Conservation (phyloP, 495 filamentous ascomycete species). For the Cetradonia linearis region DNA sequence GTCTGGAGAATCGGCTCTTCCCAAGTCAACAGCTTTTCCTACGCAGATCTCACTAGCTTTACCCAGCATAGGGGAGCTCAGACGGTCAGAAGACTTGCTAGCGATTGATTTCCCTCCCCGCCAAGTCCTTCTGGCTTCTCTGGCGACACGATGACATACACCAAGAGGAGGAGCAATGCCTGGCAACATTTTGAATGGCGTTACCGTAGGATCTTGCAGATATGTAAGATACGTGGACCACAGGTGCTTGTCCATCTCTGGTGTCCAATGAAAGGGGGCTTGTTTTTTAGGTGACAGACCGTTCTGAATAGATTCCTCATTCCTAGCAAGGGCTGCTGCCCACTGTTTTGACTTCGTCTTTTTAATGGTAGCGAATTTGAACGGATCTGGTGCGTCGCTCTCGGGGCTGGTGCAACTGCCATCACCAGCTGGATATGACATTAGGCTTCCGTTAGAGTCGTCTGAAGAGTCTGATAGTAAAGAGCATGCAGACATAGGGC, state of each 20-base stretch:
- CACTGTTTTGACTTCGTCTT: conserved; percentile 35
- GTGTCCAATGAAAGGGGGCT: conserved; percentile 50
- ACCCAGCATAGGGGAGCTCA: conserved; percentile 8
- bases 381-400: conserved; percentile 48
- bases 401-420: conserved; percentile 63
- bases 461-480: conserved; percentile 58
- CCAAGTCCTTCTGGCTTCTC: conserved; percentile 80
- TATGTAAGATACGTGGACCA: conserved; percentile 88
- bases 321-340: conserved; percentile 30
- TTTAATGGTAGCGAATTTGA: conserved; percentile 35
- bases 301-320: conserved; percentile 14
- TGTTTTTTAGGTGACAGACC: conserved; percentile 8
- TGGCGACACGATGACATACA: conserved; percentile 77
- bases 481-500: conserved; percentile 51
- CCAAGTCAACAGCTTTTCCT: not conserved
- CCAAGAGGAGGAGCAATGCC: conserved; percentile 80
- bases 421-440: conserved; percentile 53
- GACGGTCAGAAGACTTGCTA: conserved; percentile 15
- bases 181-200: conserved; percentile 84
- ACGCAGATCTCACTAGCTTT: not conserved
- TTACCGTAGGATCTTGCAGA: conserved; percentile 82
- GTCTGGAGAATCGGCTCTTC: conserved; percentile 28
- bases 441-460: conserved; percentile 54
- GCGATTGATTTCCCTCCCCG: conserved; percentile 37
- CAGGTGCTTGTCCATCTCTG: conserved; percentile 83